These are phyloP conservation scores for Carex pumila DNA, from an alignment of 176 grass and related monocot genomes.

Conservation along the genomic window DNA sequence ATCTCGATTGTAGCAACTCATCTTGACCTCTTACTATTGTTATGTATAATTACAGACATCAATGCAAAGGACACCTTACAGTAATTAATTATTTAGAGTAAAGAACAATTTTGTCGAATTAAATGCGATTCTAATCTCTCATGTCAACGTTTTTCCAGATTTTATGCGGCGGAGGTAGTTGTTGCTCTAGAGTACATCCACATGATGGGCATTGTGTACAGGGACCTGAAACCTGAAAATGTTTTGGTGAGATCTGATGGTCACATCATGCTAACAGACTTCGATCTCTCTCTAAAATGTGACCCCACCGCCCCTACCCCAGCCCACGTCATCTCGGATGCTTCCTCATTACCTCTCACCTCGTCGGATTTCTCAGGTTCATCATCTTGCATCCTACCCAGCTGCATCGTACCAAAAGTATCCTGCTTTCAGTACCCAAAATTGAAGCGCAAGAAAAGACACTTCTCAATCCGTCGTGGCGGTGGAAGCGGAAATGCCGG, in stretches of 20 bases:
- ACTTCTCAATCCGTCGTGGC: not conserved
- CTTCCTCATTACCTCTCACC: conserved; percentile 23
- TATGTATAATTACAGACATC: not conserved
- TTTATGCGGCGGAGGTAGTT: conserved; percentile 93
- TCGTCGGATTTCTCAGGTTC: not conserved
- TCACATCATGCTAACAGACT: conserved; percentile 99
- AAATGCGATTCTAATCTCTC: not conserved
- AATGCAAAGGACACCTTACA: not conserved
- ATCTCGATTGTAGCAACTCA: not conserved
- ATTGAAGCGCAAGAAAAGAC: conserved; percentile 25
- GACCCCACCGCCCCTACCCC: conserved; percentile 62
- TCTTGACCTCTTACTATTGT: not conserved
- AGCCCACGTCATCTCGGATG: conserved; percentile 77
- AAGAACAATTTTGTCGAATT: not conserved
- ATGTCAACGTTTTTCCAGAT: conserved; percentile 33
- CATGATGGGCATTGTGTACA: conserved; percentile 97
- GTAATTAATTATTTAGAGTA: not conserved
- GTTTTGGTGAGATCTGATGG: conserved; percentile 83
- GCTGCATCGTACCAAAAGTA: conserved; percentile 68
- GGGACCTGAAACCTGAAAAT: conserved; percentile 98
- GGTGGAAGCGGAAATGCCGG: not conserved
- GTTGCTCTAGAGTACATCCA: conserved; percentile 90
- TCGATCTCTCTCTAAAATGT: conserved; percentile 94
- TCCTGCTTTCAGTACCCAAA: conserved; percentile 78
- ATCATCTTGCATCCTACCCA: conserved; percentile 61